phyloP scores from a whole-genome alignment of 2,329 filamentous ascomycete genomes.

The Dactylellina cionopaga region DNA sequence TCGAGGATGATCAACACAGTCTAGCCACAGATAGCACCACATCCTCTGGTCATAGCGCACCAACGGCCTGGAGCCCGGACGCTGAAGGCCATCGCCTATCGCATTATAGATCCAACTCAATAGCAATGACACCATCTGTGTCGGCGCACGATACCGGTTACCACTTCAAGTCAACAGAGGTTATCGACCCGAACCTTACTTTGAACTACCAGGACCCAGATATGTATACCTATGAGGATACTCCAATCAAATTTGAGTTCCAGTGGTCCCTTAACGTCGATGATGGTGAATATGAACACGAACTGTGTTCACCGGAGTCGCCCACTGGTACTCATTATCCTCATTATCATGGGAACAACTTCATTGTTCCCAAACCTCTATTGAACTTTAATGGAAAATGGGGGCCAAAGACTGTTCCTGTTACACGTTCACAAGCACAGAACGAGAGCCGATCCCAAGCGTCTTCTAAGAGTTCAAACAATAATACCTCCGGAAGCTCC shows the following conservation, averaged over 20 bases:
- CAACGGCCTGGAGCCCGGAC: slow-evolving; percentile 15
- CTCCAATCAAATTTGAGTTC: slow-evolving; percentile 40
- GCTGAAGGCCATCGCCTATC: neutral
- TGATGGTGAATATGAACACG: slow-evolving; percentile 38
- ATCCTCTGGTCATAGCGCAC: slow-evolving; percentile 5
- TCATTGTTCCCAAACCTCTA: neutral
- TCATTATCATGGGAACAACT: neutral
- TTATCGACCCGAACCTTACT: slow-evolving; percentile 48
- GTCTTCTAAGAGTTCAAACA: slow-evolving; percentile 4
- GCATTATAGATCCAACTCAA: slow-evolving; percentile 31
- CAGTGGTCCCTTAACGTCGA: neutral
- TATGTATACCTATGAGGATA: slow-evolving; percentile 26
- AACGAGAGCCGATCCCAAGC: slow-evolving; percentile 25
- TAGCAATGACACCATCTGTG: slow-evolving; percentile 4
- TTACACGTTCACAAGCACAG: slow-evolving; percentile 39
- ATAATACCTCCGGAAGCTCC: slow-evolving; percentile 4
- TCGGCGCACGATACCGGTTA: slow-evolving; percentile 12
- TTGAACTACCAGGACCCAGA: slow-evolving; percentile 35
- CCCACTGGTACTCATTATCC: slow-evolving; percentile 9
- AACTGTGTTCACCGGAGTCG: slow-evolving; percentile 20
- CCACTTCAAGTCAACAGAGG: slow-evolving; percentile 27
- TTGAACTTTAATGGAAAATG: slow-evolving; percentile 7
- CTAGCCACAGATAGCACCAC: slow-evolving; percentile 32
- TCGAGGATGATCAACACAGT: slow-evolving; percentile 41
- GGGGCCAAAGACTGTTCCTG: slow-evolving; percentile 25